Evolutionary conservation across 2,329 filamentous ascomycete genomes (phyloP).

Genomic region (Neocatenulostroma microsporum): DNA sequence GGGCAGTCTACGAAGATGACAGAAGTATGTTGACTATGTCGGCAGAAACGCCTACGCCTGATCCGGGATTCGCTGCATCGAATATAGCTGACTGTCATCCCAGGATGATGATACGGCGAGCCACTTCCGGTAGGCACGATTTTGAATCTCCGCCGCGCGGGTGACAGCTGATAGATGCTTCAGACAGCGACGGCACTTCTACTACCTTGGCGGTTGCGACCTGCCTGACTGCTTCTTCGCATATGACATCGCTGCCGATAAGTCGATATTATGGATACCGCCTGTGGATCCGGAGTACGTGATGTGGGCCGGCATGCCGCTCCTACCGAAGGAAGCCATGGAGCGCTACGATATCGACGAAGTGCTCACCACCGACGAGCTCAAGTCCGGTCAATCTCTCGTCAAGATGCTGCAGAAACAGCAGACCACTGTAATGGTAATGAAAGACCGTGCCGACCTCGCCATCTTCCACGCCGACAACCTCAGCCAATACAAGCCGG

Average conservation of each 20-base stretch:
- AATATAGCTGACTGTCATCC: not conserved
- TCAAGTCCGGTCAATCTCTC: constrained; percentile 63
- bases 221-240: constrained; percentile 73
- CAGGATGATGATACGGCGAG: constrained; percentile 74
- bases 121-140: constrained; percentile 67
- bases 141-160: too few species aligned
- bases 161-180: too few species aligned
- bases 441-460: constrained; percentile 60
- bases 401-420: constrained; percentile 37
- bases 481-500: constrained; percentile 58
- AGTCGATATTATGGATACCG: constrained; percentile 84
- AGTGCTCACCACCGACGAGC: constrained; percentile 45
- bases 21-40: too few species aligned
- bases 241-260: constrained; percentile 69
- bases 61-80: not conserved
- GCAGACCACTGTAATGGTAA: constrained; percentile 55
- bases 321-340: constrained; percentile 67
- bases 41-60: too few species aligned
- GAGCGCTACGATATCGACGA: constrained; percentile 53
- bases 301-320: constrained; percentile 90
- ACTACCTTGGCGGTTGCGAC: constrained; percentile 83
- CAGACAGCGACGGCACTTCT: constrained; percentile 62
- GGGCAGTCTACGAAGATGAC: constrained; percentile 70
- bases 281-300: constrained; percentile 81
- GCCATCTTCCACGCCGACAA: constrained; percentile 46